Conservation (phyloP, 176 grass and related monocot genomes). For the Aegilops sharonensis region DNA sequence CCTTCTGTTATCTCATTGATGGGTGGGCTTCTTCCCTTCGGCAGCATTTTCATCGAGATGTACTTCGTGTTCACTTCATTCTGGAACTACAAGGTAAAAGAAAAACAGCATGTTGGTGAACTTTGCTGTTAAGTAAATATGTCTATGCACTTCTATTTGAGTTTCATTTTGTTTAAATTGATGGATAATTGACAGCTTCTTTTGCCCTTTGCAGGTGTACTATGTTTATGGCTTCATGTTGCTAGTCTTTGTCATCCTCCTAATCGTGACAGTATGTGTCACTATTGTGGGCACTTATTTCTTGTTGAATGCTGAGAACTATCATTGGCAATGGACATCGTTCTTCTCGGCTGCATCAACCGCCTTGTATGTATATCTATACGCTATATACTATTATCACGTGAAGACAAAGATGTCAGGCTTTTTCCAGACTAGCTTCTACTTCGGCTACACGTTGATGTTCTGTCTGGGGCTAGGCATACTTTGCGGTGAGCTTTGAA, state of each 20-base stretch:
- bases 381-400: slow-evolving; percentile 93
- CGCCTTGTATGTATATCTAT: slow-evolving; percentile 86
- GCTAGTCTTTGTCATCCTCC: slow-evolving; percentile 93
- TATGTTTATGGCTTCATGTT: slow-evolving; percentile 99
- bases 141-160: background rate
- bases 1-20: slow-evolving; percentile 84
- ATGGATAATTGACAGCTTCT: background rate
- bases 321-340: slow-evolving; percentile 99
- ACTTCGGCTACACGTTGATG: slow-evolving; percentile 98
- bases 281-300: slow-evolving; percentile 99
- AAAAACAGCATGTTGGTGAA: slow-evolving; percentile 22
- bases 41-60: slow-evolving; percentile 99
- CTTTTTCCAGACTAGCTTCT: slow-evolving; percentile 99
- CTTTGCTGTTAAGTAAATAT: background rate
- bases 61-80: slow-evolving; percentile 99
- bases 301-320: slow-evolving; percentile 97
- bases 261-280: slow-evolving; percentile 94
- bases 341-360: slow-evolving; percentile 99
- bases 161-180: slow-evolving; percentile 7
- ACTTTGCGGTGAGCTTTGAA: slow-evolving; percentile 78
- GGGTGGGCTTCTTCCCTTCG: slow-evolving; percentile 94
- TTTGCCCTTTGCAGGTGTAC: slow-evolving; percentile 62
- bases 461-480: slow-evolving; percentile 94
- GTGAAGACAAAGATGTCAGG: slow-evolving; percentile 99
- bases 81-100: slow-evolving; percentile 98